These are phyloP conservation scores for Candolleomyces eurysporus DNA, from an alignment of 768 basidiomycete genomes.

Conservation along the genomic window DNA sequence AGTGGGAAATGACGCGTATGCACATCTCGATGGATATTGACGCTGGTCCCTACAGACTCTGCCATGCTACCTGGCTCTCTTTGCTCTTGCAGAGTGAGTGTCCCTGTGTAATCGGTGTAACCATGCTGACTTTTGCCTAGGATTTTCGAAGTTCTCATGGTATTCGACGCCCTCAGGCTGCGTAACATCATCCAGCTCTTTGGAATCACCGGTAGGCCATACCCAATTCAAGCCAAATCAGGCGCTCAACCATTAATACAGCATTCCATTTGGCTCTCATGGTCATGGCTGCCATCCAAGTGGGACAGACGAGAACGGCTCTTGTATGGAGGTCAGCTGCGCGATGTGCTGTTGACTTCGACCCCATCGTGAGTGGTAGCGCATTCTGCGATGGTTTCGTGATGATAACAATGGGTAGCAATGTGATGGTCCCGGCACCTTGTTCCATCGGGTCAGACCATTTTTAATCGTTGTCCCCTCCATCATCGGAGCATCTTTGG, in stretches of 20 bases:
- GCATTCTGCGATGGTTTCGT: background rate
- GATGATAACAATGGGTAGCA: constrained; percentile 30
- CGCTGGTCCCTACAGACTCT: constrained; percentile 49
- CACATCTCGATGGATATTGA: background rate
- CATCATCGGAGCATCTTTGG: constrained; percentile 64
- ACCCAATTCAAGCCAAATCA: background rate
- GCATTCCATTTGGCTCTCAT: constrained; percentile 77
- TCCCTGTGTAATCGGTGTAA: background rate
- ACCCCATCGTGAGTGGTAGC: constrained; percentile 39
- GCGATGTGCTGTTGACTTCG: constrained; percentile 30
- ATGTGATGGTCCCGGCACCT: constrained; percentile 46
- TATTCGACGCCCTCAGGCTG: constrained; percentile 75
- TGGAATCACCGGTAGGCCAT: constrained; percentile 61
- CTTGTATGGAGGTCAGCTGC: constrained; percentile 32
- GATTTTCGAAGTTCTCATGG: constrained; percentile 77
- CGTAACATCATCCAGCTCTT: constrained; percentile 79
- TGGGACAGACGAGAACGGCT: constrained; percentile 70
- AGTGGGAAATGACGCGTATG: constrained; percentile 28
- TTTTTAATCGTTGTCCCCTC: constrained; percentile 74
- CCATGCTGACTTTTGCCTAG: constrained; percentile 34
- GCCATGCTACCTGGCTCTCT: constrained; percentile 82
- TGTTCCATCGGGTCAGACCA: constrained; percentile 60
- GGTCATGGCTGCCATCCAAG: constrained; percentile 72
- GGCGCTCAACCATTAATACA: constrained; percentile 20
- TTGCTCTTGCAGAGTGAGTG: constrained; percentile 76